These are phyloP conservation scores for Metarhizium brunneum DNA, from an alignment of 2,329 filamentous ascomycete genomes.

Conservation along the genomic window DNA sequence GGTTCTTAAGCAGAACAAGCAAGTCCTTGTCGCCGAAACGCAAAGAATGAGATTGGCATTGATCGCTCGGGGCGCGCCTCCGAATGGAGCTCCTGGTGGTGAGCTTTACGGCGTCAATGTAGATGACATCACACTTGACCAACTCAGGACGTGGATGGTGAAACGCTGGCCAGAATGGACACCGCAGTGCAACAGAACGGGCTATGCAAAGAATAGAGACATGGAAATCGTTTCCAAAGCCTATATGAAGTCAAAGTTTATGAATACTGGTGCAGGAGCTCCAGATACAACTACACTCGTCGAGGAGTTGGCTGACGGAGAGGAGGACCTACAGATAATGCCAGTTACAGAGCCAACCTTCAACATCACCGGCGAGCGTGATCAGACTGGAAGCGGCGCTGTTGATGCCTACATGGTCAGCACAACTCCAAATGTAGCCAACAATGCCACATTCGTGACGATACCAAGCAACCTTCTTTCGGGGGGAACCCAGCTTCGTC, in stretches of 20 bases:
- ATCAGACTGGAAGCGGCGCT: neutral
- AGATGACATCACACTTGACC: neutral
- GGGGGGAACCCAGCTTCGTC: neutral
- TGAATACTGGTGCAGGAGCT: neutral
- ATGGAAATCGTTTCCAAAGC: neutral
- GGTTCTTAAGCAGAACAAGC: neutral
- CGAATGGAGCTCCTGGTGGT: conserved; percentile 1
- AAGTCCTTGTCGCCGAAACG: neutral
- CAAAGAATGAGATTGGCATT: neutral
- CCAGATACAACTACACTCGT: neutral
- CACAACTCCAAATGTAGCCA: neutral
- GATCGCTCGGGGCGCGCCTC: neutral
- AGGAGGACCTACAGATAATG: neutral
- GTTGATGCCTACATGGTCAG: neutral
- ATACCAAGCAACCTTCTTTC: neutral
- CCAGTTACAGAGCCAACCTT: neutral
- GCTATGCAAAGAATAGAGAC: neutral
- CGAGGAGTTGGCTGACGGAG: neutral
- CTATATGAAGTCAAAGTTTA: neutral
- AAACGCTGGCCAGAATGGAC: neutral
- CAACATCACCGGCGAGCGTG: neutral
- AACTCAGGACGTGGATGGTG: neutral
- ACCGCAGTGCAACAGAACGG: neutral
- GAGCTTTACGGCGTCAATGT: neutral
- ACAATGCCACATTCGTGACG: neutral